Percentiles rank a stretch among this genome's conserved stretches.
Evolutionary conservation across 31 red algal species (phyloP).

Genomic region (Odonthalia washingtoniensis): DNA sequence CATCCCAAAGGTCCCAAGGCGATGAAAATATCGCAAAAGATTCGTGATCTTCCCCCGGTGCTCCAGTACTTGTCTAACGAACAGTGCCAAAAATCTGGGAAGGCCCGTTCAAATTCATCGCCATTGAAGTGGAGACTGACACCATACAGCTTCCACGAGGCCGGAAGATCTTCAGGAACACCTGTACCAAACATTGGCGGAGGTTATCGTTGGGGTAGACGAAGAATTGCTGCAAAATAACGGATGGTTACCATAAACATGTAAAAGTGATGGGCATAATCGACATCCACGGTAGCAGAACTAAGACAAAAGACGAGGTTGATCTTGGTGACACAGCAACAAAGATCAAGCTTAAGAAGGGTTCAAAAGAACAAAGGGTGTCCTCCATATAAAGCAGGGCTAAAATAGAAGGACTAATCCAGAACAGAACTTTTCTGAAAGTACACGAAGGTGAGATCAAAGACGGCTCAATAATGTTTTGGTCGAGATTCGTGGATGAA

Average conservation of each 20-base stretch:
- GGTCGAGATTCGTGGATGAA: background rate
- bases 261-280: no score
- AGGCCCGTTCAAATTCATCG: background rate
- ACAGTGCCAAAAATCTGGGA: background rate
- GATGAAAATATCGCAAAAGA: background rate
- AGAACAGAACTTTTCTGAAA: background rate
- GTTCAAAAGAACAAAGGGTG: background rate
- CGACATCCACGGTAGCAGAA: background rate
- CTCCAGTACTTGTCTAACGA: background rate
- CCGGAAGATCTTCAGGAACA: background rate
- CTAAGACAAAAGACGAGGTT: background rate
- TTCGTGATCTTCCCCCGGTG: background rate
- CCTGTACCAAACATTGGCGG: background rate
- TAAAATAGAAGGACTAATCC: background rate
- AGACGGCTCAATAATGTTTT: background rate
- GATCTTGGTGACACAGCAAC: background rate
- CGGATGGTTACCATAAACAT: background rate
- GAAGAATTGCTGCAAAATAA: background rate
- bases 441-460: background rate
- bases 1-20: background rate
- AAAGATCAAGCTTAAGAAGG: background rate
- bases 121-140: background rate
- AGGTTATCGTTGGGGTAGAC: background rate
- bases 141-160: background rate
- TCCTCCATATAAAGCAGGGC: background rate